These are phyloP conservation scores for Solanum hybrid DNA, from an alignment of 305 asterid species.

Conservation along the genomic window DNA sequence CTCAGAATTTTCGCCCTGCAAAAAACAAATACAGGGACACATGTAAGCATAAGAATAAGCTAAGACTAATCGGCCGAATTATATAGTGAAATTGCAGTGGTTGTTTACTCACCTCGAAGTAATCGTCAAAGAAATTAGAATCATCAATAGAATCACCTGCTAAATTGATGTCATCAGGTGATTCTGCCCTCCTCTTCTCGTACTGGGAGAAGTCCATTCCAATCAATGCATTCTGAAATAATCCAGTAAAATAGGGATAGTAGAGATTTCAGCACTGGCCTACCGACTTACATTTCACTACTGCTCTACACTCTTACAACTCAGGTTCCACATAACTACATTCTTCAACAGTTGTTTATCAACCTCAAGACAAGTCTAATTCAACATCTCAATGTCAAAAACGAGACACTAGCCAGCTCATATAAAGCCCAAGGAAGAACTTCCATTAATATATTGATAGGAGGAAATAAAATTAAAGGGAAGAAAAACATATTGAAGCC, in stretches of 20 bases:
- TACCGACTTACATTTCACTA: neutral
- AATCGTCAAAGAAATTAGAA: conserved; percentile 32
- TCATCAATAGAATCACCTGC: conserved; percentile 41
- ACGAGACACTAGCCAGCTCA: neutral
- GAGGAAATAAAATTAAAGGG: neutral
- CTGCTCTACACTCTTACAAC: neutral
- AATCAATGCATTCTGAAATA: conserved; percentile 53
- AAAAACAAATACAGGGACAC: neutral
- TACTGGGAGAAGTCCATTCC: conserved; percentile 64
- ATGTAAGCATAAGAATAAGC: neutral
- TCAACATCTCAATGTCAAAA: neutral
- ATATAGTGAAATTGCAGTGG: neutral
- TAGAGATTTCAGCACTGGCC: neutral
- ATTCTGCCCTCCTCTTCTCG: conserved; percentile 40
- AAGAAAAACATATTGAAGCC: neutral
- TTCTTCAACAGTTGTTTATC: neutral
- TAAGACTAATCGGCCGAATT: neutral
- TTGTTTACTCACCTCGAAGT: conserved; percentile 41
- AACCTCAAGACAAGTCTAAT: neutral
- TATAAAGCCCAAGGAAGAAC: neutral
- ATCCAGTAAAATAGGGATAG: conserved; percentile 13
- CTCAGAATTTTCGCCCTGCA: conserved; percentile 43
- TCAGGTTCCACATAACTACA: neutral
- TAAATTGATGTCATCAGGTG: conserved; percentile 26
- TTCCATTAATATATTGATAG: neutral